These are phyloP conservation scores for Cytospora piceicola DNA, from an alignment of 2,329 filamentous ascomycete species.

Conservation along the genomic window DNA sequence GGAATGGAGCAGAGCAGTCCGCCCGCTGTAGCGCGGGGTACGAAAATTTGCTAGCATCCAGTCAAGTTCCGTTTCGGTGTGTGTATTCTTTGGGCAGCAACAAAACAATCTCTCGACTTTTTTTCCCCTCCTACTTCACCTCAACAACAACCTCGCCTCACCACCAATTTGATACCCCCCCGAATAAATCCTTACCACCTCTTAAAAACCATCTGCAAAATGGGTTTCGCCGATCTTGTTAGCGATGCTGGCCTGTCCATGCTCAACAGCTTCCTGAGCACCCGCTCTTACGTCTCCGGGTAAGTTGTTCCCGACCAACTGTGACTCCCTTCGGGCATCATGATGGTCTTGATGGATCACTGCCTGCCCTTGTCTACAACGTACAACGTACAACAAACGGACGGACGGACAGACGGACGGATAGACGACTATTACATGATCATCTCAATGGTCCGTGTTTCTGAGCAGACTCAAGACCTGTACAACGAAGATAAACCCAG, in stretches of 20 bases:
- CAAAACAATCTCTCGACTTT: slow-evolving; percentile 11
- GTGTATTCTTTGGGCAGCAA: slow-evolving; percentile 27
- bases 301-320: slow-evolving; percentile 55
- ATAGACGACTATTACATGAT: slow-evolving; percentile 58
- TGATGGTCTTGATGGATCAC: no score
- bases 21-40: slow-evolving; percentile 28
- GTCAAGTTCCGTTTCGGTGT: neutral
- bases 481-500: slow-evolving; percentile 68
- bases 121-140: slow-evolving; percentile 17
- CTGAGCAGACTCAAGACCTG: slow-evolving; percentile 84
- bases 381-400: no score
- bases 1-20: neutral
- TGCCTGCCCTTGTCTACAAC: no score
- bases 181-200: slow-evolving; percentile 3
- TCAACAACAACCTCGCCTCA: neutral
- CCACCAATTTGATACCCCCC: slow-evolving; percentile 9
- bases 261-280: slow-evolving; percentile 68
- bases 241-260: slow-evolving; percentile 43
- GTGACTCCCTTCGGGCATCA: neutral
- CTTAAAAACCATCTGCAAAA: slow-evolving; percentile 21
- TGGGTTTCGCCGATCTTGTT: slow-evolving; percentile 39
- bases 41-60: slow-evolving; percentile 29
- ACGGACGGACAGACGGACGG: neutral
- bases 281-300: slow-evolving; percentile 77
- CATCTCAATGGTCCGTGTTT: slow-evolving; percentile 85